Evolutionary conservation across 164 flowering plant genomes (phyloP), one percentile per base, ranked within the genome.

Genomic region (Warburgia ugandensis): DNA sequence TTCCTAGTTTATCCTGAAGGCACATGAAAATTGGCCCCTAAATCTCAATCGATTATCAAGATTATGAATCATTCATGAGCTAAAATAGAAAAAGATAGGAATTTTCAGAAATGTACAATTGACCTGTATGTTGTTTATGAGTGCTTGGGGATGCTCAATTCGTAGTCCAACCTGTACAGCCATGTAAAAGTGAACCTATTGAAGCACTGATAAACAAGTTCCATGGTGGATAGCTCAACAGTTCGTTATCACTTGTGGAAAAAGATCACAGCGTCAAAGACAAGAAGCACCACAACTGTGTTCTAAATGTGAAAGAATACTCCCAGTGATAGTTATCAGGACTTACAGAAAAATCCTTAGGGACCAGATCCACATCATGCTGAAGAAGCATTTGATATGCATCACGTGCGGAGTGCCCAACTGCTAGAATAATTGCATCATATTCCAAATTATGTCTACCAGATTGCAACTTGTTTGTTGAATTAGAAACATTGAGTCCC

Each of bases 361-460:
- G 90, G 48, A 75, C 68, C 76, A 94, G 50, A 12, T 68, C 72
- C 41, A 83, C 69, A 59, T 74, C 63, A 62, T 86, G 82, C 46
- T 83, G 74, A 52, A 79, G 78, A 69, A 94, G 97, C 92, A 86
- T 89, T 56, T 84, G 64, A 67, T 89, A 89, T 7, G 77, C 70
- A 75, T 89, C 99, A 54, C 99, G 87, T 44, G 99, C 97, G 64
- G 99, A 94, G 69, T 94, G 99, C 40, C 99, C 99, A 60, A 89
- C 96, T 27, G 95, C 99, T 38, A 94, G 72, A 58, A 89, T 73
- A 65, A 83, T 78, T 25, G 84, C 95, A 81, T 89, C 99, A 73
- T 29, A 81, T 50, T 54, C 68, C 71, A 77, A 56, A 26, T 68
- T 69, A 68, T 78, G 67, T 53, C 58, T 58, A 35, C 56, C 65